Conservation (phyloP, 768 basidiomycete species). For the Lepiota venenata region DNA sequence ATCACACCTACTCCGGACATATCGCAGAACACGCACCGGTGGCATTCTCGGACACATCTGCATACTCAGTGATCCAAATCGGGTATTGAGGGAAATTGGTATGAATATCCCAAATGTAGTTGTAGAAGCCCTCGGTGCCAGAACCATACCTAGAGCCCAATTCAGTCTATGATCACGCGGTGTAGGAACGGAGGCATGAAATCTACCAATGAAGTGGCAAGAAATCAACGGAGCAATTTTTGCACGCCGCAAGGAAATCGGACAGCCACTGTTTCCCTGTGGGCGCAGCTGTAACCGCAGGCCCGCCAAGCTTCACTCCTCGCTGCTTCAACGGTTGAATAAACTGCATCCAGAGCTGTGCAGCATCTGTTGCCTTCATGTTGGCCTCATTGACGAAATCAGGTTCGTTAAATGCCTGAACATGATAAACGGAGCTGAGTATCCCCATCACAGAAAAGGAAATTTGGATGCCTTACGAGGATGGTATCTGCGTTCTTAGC, state of each 20-base stretch:
- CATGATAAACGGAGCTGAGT: conserved; percentile 31
- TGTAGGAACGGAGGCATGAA: background rate
- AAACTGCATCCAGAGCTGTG: conserved; percentile 54
- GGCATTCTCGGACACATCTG: conserved; percentile 47
- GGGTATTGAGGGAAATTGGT: conserved; percentile 44
- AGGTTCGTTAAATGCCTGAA: conserved; percentile 43
- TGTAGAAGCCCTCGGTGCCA: conserved; percentile 49
- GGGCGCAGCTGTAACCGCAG: conserved; percentile 50
- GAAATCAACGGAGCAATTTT: conserved; percentile 46
- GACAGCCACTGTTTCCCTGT: conserved; percentile 53
- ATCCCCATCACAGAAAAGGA: background rate
- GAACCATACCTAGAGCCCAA: conserved; percentile 47
- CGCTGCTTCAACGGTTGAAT: conserved; percentile 50
- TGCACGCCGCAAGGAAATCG: conserved; percentile 51
- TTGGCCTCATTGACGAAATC: conserved; percentile 51
- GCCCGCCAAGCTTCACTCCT: conserved; percentile 53
- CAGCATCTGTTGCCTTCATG: conserved; percentile 40
- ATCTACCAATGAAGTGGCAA: conserved; percentile 46
- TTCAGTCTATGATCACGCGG: background rate
- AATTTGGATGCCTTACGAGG: conserved; percentile 32
- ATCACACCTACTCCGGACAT: background rate
- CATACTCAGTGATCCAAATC: conserved; percentile 67
- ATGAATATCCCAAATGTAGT: conserved; percentile 53
- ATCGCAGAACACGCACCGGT: conserved; percentile 24
- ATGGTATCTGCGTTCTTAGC: conserved; percentile 46